A percentile compares a stretch with the other conserved stretches of the same genome.
Evolutionary conservation across 2,329 filamentous ascomycete genomes (phyloP).

Genomic region (Aureobasidium sp.): DNA sequence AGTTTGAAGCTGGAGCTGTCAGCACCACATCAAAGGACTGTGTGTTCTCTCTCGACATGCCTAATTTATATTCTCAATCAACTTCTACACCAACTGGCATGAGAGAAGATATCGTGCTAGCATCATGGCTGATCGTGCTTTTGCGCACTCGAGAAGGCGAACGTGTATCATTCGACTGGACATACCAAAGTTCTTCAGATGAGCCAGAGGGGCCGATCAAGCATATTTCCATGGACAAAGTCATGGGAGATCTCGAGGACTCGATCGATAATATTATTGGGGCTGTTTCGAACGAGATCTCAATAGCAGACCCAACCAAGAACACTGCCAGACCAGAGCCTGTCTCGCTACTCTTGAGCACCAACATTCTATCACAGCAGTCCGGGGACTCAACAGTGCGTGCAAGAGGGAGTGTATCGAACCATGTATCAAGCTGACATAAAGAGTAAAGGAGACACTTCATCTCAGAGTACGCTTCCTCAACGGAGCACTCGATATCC

Average conservation of each 20-base stretch:
- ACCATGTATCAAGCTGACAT: not conserved
- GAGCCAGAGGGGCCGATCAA: not conserved
- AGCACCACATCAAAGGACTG: not conserved
- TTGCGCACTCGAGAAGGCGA: slow-evolving; percentile 37
- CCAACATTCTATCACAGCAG: not conserved
- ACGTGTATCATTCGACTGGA: slow-evolving; percentile 36
- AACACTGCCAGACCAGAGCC: not conserved
- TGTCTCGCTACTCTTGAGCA: slow-evolving; percentile 14
- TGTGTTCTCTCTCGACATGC: not conserved
- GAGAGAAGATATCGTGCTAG: slow-evolving; percentile 37
- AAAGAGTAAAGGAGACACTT: not conserved
- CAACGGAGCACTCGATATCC: not conserved
- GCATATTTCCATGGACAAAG: not conserved
- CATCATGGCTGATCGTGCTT: slow-evolving; percentile 42
- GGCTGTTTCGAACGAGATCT: slow-evolving; percentile 26
- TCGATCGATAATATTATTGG: slow-evolving; percentile 22
- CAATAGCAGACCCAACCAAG: slow-evolving; percentile 19
- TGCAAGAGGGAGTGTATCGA: not conserved
- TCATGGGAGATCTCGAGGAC: not conserved
- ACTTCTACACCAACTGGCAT: slow-evolving; percentile 21
- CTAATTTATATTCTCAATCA: not conserved
- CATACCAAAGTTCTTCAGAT: slow-evolving; percentile 23
- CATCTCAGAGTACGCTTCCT: not conserved
- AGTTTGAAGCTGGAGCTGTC: too few relatives aligned
- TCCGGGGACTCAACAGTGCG: not conserved